These are phyloP conservation scores for Magnusiomyces suaveolens DNA, from an alignment of 1,139 yeast genomes.

Conservation along the genomic window DNA sequence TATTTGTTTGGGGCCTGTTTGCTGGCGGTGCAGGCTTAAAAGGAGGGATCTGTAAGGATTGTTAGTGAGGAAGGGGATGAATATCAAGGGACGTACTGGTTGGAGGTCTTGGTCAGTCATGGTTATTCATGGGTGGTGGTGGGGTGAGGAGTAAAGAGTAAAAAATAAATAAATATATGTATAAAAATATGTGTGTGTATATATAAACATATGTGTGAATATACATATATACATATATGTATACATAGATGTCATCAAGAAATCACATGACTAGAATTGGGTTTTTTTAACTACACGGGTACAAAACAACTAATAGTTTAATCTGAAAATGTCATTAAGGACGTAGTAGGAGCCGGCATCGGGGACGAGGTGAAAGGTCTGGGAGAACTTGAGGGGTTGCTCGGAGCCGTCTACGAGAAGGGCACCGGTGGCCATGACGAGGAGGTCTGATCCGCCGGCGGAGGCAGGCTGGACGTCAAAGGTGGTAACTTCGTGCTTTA, in stretches of 20 bases:
- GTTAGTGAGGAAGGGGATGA: too few relatives aligned
- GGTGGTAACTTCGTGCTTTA: slow-evolving; percentile 84
- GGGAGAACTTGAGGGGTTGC: slow-evolving; percentile 92
- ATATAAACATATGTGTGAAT: too few relatives aligned
- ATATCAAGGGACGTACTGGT: too few relatives aligned
- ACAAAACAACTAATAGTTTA: slow-evolving; percentile 26
- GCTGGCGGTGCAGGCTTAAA: too few relatives aligned
- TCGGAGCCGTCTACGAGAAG: slow-evolving; percentile 86
- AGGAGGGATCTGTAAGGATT: too few relatives aligned
- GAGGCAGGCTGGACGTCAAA: slow-evolving; percentile 98
- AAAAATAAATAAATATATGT: too few relatives aligned
- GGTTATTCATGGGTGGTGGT: background rate
- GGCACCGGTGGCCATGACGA: slow-evolving; percentile 97
- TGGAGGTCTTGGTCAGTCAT: background rate
- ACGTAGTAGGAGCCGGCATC: slow-evolving; percentile 87
- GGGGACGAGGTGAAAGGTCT: slow-evolving; percentile 92
- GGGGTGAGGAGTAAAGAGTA: background rate
- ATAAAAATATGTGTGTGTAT: too few relatives aligned
- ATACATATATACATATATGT: too few relatives aligned
- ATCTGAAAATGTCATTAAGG: slow-evolving; percentile 92
- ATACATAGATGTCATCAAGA: too few relatives aligned
- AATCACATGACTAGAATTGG: too few relatives aligned
- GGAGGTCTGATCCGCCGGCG: slow-evolving; percentile 62
- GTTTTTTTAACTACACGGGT: too few relatives aligned
- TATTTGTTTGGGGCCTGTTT: too few relatives aligned